Evolutionary conservation across 305 asterid species (phyloP), one percentile per base, ranked within the genome.

Genomic region (Fraxinus sp.): DNA sequence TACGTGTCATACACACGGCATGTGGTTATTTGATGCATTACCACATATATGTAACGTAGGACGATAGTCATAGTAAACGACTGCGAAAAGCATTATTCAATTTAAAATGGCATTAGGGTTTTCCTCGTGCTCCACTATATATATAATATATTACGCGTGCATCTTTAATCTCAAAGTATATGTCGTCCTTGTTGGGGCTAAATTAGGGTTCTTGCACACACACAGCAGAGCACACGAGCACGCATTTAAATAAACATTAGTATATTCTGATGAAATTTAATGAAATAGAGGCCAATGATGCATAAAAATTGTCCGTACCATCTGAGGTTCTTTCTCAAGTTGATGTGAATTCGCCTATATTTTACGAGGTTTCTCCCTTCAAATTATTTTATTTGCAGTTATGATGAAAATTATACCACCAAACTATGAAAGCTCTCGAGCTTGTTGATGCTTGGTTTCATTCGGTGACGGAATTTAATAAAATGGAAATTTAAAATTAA

Each of bases 261-360:
- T 41, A 22, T 0, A 8, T 26, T 35, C 76, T 24, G 18, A 64
- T 11, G 74, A 32, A 32, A 7, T 20, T 78, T 0, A 36, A 16
- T 49, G 43, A 41, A 24, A 11, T 9, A 22, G 83, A 77, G 88
- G 83, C 91, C 90, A 16, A 75, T 88, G 94, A 90, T 90, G 93
- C 84, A 77, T 36, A 59, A 36, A 79, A 86, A 85, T 92, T 90
- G 94, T 90, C 92, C 94, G 96, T 92, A 92, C 96, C 94, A 92
- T 92, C 90, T 87, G 95, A 90, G 80, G 52, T 33, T 83, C 77
- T 82, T 9, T 33, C 33, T 3, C 16, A 16, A 78, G 85, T 41
- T 85, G 86, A 83, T 86, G 90, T 81, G 81, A 30, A 1, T 26
- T 5, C 20, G 10, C 41, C 82, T 28, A 4, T 10, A 43, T 7